Percentiles rank a stretch among this genome's conserved stretches.
Conservation (phyloP, 2,329 filamentous ascomycete species). For the Apiospora koreana region DNA sequence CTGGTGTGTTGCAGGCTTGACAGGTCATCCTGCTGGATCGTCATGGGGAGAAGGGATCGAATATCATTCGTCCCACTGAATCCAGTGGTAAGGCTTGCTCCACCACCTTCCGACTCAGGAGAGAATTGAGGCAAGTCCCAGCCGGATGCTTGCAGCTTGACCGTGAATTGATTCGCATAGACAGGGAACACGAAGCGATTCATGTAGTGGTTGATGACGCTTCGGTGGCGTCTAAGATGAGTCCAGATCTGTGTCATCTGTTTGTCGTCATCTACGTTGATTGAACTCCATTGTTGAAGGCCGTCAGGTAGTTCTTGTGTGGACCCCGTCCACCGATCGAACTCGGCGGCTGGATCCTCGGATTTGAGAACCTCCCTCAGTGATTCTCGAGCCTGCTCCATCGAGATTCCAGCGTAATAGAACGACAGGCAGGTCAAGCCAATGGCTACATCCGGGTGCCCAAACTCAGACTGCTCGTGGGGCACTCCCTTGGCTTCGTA, state of each 20-base stretch:
- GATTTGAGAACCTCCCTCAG: conserved; percentile 44
- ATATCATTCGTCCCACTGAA: conserved; percentile 76
- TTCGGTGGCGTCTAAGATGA: too few species aligned
- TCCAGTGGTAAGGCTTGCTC: conserved; percentile 53
- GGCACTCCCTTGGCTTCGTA: conserved; percentile 67
- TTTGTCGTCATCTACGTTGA: too few species aligned
- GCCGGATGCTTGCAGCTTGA: conserved; percentile 64
- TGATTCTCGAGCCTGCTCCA: conserved; percentile 47
- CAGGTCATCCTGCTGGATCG: conserved; percentile 51
- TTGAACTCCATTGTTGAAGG: too few species aligned
- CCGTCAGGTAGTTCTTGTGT: too few species aligned
- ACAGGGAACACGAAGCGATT: conserved; percentile 42
- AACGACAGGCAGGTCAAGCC: conserved; percentile 67
- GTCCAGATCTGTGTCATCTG: too few species aligned
- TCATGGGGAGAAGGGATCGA: conserved; percentile 58
- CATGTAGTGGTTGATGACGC: too few species aligned
- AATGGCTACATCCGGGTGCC: conserved; percentile 68
- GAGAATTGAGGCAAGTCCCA: conserved; percentile 64
- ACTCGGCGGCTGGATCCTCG: conserved; percentile 39
- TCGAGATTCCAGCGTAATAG: conserved; percentile 61
- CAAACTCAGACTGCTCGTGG: conserved; percentile 62
- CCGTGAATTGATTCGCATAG: conserved; percentile 63
- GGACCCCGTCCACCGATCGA: too few species aligned
- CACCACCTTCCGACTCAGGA: not conserved
- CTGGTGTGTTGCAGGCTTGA: too few species aligned